Percentiles rank a stretch among this genome's conserved stretches.
These are phyloP conservation scores for Dioszegia aurantiaca DNA, from an alignment of 768 basidiomycete species.

Conservation along the genomic window DNA sequence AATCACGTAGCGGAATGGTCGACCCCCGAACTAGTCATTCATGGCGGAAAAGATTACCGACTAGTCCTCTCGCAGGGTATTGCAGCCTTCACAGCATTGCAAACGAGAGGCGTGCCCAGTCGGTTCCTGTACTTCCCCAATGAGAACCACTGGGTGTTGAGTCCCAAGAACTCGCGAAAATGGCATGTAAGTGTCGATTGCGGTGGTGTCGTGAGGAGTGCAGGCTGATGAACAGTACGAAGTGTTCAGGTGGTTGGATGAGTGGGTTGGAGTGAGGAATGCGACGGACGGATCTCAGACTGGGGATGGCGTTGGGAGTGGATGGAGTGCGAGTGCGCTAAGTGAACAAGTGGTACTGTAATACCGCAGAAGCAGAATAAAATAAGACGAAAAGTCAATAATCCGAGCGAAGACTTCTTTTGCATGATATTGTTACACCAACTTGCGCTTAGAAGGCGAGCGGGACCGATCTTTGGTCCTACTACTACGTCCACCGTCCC, in stretches of 20 bases:
- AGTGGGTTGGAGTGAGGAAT: constrained; percentile 50
- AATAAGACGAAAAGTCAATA: too few relatives aligned
- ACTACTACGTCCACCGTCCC: constrained; percentile 3
- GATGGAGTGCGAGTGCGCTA: neutral
- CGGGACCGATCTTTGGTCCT: neutral
- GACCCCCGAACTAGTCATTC: constrained; percentile 78
- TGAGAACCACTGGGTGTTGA: constrained; percentile 63
- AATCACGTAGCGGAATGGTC: constrained; percentile 81
- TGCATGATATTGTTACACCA: neutral
- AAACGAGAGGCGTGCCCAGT: constrained; percentile 40
- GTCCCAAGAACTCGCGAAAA: constrained; percentile 54
- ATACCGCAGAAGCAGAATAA: neutral
- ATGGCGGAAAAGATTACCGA: constrained; percentile 83
- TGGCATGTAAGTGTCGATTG: constrained; percentile 66
- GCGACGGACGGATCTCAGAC: too few relatives aligned
- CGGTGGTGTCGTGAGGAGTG: neutral
- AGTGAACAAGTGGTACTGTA: neutral
- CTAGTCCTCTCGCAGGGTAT: constrained; percentile 82
- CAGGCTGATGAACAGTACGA: constrained; percentile 58
- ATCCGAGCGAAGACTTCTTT: neutral
- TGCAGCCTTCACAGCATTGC: constrained; percentile 53
- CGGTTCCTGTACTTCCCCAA: constrained; percentile 44
- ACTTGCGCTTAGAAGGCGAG: constrained; percentile 9
- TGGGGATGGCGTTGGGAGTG: too few relatives aligned
- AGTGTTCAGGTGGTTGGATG: constrained; percentile 81